Evolutionary conservation across 352 stramenopile genomes (phyloP).

Genomic region (Phytophthora cryptogea): DNA sequence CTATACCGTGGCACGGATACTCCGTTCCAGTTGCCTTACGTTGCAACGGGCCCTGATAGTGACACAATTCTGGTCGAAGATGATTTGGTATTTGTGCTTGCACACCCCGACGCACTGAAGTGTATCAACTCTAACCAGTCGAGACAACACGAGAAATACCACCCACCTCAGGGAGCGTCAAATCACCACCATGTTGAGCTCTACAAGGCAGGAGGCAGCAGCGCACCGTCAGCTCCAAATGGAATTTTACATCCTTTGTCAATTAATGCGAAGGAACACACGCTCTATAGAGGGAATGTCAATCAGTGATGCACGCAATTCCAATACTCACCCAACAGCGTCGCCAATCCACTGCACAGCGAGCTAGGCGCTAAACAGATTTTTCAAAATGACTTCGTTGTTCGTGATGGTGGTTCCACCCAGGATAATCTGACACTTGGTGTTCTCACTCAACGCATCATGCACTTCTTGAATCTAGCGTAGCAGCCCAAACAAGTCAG

Average conservation of each 20-base stretch:
- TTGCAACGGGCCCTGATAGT: constrained; percentile 50
- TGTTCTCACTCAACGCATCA: constrained; percentile 53
- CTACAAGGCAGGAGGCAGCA: constrained; percentile 2
- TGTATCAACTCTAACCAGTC: constrained; percentile 15
- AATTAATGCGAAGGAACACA: constrained; percentile 7
- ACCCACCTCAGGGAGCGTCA: constrained; percentile 1
- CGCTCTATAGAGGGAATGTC: constrained; percentile 10
- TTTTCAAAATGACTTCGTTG: constrained; percentile 60
- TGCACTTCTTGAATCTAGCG: constrained; percentile 69
- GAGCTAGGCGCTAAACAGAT: constrained; percentile 49
- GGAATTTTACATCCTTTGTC: constrained; percentile 11
- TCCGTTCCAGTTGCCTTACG: constrained; percentile 54
- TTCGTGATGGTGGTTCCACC: constrained; percentile 79
- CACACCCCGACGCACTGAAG: constrained; percentile 41
- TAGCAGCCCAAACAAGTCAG: constrained; percentile 9
- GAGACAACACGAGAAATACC: constrained; percentile 13
- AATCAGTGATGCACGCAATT: no score
- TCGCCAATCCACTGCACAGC: no score
- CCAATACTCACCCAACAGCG: no score
- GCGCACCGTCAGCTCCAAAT: background rate
- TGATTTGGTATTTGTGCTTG: constrained; percentile 66
- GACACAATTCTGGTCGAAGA: constrained; percentile 50
- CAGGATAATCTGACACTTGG: constrained; percentile 64
- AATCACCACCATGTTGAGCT: constrained; percentile 20
- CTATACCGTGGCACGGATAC: constrained; percentile 50